A percentile compares a stretch with the other conserved stretches of the same genome.
Conservation (phyloP, 2,329 filamentous ascomycete species). For the Delphinella strobiligena region DNA sequence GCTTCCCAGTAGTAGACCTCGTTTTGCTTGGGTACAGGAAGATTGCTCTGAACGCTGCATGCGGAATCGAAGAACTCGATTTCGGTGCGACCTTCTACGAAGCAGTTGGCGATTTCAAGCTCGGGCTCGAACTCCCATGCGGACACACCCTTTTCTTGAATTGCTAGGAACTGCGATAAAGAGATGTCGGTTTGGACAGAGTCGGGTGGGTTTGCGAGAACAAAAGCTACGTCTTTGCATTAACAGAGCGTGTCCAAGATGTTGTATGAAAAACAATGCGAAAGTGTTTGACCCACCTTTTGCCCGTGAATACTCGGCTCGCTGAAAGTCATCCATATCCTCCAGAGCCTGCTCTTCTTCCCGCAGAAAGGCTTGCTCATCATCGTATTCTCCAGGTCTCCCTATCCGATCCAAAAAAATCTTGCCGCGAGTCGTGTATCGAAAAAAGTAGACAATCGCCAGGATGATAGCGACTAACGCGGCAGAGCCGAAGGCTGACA, state of each 20-base stretch:
- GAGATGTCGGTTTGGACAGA: constrained; percentile 95
- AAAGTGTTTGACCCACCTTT: no score
- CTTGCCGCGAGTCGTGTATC: constrained; percentile 74
- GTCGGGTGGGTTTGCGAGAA: constrained; percentile 88
- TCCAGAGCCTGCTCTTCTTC: constrained; percentile 94
- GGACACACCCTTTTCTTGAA: constrained; percentile 98
- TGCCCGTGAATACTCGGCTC: constrained; percentile 82
- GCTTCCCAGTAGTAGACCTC: constrained; percentile 99
- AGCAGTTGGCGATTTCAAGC: constrained; percentile 95
- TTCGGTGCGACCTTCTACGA: constrained; percentile 90
- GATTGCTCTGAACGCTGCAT: constrained; percentile 91
- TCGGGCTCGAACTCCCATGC: constrained; percentile 99
- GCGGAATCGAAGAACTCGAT: constrained; percentile 99
- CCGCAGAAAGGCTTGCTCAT: constrained; percentile 85
- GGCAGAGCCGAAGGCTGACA: constrained; percentile 88
- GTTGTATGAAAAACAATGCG: constrained; percentile 19
- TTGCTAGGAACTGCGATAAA: constrained; percentile 90
- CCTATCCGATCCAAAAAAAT: constrained; percentile 91
- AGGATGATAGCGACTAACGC: constrained; percentile 70
- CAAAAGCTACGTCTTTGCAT: constrained; percentile 57
- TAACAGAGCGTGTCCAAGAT: no score
- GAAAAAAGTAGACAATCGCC: constrained; percentile 81
- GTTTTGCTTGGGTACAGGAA: constrained; percentile 96
- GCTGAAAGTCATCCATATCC: constrained; percentile 85
- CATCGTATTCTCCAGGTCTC: constrained; percentile 89